A percentile compares a stretch with the other conserved stretches of the same genome.
phyloP scores from a whole-genome alignment of 352 stramenopile species.

The Thalassiosira livingstoniorum region DNA sequence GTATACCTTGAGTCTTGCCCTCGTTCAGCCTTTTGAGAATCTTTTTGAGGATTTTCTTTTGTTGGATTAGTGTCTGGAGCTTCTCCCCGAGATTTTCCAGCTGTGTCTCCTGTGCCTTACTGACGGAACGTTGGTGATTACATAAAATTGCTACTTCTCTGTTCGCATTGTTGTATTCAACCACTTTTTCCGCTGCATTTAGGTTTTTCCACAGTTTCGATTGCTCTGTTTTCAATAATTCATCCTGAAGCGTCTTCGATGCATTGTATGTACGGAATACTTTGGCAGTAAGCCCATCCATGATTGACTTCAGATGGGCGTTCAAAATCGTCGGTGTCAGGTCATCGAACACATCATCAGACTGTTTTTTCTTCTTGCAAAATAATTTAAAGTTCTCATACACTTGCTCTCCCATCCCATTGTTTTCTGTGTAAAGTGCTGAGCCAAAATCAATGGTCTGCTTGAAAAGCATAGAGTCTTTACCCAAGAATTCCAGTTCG shows the following conservation, averaged over 20 bases:
- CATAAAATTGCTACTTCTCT: slow-evolving; percentile 99
- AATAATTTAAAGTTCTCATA: slow-evolving; percentile 97
- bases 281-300: slow-evolving; percentile 99
- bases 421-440: slow-evolving; percentile 83
- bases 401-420: slow-evolving; percentile 87
- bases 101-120: slow-evolving; percentile 94
- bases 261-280: slow-evolving; percentile 99
- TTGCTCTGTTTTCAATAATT: slow-evolving; percentile 89
- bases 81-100: slow-evolving; percentile 95
- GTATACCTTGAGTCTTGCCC: slow-evolving; percentile 91
- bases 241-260: slow-evolving; percentile 97
- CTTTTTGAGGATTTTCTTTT: slow-evolving; percentile 95
- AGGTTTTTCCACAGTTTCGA: slow-evolving; percentile 67
- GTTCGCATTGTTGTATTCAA: slow-evolving; percentile 99
- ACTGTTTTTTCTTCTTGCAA: slow-evolving; percentile 95
- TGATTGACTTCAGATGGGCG: slow-evolving; percentile 97
- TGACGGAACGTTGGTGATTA: slow-evolving; percentile 99
- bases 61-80: slow-evolving; percentile 90
- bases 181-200: slow-evolving; percentile 90
- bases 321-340: slow-evolving; percentile 97
- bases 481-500: slow-evolving; percentile 99
- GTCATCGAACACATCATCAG: slow-evolving; percentile 97
- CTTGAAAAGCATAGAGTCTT: slow-evolving; percentile 99
- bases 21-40: slow-evolving; percentile 88
- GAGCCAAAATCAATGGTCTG: slow-evolving; percentile 96